Conservation (phyloP, 192 early-diverging fungal species). For the Phlyctochytrium bullatum region DNA sequence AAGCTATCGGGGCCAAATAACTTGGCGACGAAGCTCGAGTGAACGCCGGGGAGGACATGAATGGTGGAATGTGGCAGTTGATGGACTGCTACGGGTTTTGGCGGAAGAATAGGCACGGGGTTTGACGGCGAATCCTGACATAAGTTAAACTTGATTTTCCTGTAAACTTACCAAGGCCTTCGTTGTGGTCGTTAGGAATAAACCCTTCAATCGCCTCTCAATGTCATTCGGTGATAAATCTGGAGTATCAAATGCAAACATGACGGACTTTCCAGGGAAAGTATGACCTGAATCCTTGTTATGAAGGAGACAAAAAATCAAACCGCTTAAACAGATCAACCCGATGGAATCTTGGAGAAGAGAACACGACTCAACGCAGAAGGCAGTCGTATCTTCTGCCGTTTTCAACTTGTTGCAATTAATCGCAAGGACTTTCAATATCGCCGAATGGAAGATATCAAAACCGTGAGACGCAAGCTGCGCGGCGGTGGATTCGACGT, state of each 20-base stretch:
- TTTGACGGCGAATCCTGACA: background rate
- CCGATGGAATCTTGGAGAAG: constrained; percentile 25
- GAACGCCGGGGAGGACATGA: background rate
- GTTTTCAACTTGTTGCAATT: constrained; percentile 14
- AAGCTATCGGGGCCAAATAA: background rate
- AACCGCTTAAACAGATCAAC: constrained; percentile 13
- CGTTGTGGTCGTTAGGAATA: background rate
- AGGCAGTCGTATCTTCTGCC: background rate
- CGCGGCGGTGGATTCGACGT: background rate
- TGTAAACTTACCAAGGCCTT: background rate
- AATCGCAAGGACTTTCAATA: constrained; percentile 10
- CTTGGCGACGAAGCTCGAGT: background rate
- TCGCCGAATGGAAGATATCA: constrained; percentile 18
- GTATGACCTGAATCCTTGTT: background rate
- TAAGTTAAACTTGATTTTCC: too few species aligned
- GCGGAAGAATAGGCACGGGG: background rate
- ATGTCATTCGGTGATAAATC: constrained; percentile 16
- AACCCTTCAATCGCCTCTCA: constrained; percentile 13
- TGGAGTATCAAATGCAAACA: constrained; percentile 21
- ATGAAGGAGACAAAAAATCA: background rate
- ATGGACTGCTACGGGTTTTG: background rate
- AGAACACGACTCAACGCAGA: constrained; percentile 19
- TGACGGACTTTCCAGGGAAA: constrained; percentile 10
- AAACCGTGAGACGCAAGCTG: constrained; percentile 17
- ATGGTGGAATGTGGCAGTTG: constrained; percentile 4